phyloP scores from a whole-genome alignment of 306 rosid genomes.

The Potentilla sterilis region DNA sequence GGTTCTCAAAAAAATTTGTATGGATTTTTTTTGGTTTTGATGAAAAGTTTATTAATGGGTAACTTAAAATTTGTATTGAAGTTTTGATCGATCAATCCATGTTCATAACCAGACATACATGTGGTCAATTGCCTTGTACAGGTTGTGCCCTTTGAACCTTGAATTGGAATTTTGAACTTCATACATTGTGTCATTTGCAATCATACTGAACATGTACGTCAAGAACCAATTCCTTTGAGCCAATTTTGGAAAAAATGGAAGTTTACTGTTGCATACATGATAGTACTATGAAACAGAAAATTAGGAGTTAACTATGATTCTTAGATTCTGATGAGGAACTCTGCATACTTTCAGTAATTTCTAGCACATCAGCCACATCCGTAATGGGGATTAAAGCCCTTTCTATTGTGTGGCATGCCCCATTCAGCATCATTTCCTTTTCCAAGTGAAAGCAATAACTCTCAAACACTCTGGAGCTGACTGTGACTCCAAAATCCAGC shows the following conservation, averaged over 20 bases:
- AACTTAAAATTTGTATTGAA: too few species aligned
- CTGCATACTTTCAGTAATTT: slow-evolving; percentile 52
- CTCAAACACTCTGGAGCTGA: slow-evolving; percentile 67
- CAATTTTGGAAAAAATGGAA: neutral
- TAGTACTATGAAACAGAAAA: neutral
- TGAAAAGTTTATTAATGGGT: too few species aligned
- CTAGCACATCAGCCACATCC: slow-evolving; percentile 42
- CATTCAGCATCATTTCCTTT: slow-evolving; percentile 57
- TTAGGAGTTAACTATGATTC: neutral
- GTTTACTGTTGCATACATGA: neutral
- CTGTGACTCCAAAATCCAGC: slow-evolving; percentile 74
- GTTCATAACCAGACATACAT: too few species aligned
- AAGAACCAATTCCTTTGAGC: neutral
- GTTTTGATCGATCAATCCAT: too few species aligned
- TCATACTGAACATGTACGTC: neutral
- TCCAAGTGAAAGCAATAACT: slow-evolving; percentile 77
- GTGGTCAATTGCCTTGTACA: neutral
- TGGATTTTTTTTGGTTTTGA: too few species aligned
- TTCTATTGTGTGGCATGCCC: slow-evolving; percentile 49
- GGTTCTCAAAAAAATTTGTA: too few species aligned
- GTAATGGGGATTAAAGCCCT: slow-evolving; percentile 36
- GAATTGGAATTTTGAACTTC: neutral
- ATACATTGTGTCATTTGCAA: neutral
- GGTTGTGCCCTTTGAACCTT: neutral
- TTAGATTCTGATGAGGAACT: slow-evolving; percentile 53